Conservation (phyloP, 805 yeast species). For the Grigorovia yakushimaensis region DNA sequence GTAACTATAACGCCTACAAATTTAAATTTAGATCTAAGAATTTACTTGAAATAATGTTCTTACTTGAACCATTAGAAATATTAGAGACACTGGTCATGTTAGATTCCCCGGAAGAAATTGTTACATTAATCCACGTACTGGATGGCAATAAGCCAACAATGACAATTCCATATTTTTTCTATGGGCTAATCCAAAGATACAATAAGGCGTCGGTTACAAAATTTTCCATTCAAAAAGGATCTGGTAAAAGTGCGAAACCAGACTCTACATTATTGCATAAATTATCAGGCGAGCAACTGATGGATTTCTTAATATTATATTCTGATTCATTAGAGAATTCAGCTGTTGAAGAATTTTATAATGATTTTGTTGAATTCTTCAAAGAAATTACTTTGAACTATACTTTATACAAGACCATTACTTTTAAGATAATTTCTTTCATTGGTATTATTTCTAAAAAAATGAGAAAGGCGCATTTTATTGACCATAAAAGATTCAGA, state of each 20-base stretch:
- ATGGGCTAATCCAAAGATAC: conserved; percentile 25
- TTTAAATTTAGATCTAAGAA: conserved; percentile 62
- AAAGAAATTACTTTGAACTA: conserved; percentile 45
- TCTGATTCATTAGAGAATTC: conserved; percentile 60
- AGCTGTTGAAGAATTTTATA: conserved; percentile 72
- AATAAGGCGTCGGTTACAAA: conserved; percentile 14
- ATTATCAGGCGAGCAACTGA: conserved; percentile 36
- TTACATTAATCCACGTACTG: conserved; percentile 46
- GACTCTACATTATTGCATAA: conserved; percentile 40
- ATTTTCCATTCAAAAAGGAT: conserved; percentile 11
- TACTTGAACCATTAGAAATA: conserved; percentile 62
- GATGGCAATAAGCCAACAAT: conserved; percentile 77
- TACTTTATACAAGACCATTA: conserved; percentile 36
- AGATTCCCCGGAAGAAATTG: conserved; percentile 17
- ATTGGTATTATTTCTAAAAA: conserved; percentile 45
- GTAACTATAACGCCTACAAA: conserved; percentile 42
- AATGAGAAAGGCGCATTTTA: conserved; percentile 47
- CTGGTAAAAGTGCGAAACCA: conserved; percentile 10
- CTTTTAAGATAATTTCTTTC: conserved; percentile 46
- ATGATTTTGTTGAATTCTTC: conserved; percentile 45
- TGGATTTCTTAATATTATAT: conserved; percentile 51
- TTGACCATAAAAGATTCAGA: conserved; percentile 47
- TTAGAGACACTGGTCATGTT: conserved; percentile 51
- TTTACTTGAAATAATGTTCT: conserved; percentile 53
- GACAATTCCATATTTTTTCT: conserved; percentile 59